These are phyloP conservation scores for Scheffersomyces illinoinensis DNA, from an alignment of 1,139 yeast species.

Conservation along the genomic window DNA sequence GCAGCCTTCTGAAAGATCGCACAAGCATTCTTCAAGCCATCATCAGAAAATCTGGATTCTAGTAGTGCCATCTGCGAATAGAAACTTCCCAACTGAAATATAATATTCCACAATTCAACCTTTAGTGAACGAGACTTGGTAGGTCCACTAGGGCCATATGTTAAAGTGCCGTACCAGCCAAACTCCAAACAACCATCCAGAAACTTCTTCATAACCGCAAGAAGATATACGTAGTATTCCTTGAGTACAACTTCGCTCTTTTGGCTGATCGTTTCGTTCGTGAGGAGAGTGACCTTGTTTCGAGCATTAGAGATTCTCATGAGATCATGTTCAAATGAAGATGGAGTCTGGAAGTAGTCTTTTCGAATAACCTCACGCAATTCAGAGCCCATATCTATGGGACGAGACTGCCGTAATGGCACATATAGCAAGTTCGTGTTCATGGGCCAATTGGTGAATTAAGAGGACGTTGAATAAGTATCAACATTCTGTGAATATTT, in stretches of 20 bases:
- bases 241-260: constrained; percentile 19
- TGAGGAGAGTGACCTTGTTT: constrained; percentile 20
- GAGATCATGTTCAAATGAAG: constrained; percentile 57
- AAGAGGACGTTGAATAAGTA: background rate
- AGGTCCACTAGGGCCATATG: constrained; percentile 52
- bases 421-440: constrained; percentile 44
- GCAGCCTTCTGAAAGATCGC: constrained; percentile 69
- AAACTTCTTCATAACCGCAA: constrained; percentile 35
- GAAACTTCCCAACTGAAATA: constrained; percentile 69
- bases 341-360: constrained; percentile 68
- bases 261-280: constrained; percentile 18
- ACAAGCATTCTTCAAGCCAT: constrained; percentile 64
- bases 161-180: constrained; percentile 72
- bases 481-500: background rate
- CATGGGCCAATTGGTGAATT: constrained; percentile 12
- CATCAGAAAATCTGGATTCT: constrained; percentile 46
- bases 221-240: constrained; percentile 34
- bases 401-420: constrained; percentile 55
- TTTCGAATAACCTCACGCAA: constrained; percentile 52
- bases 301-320: constrained; percentile 32
- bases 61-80: constrained; percentile 57
- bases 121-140: constrained; percentile 44
- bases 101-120: constrained; percentile 61
- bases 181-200: constrained; percentile 51
- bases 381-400: constrained; percentile 44